Evolutionary conservation across 2,329 filamentous ascomycete genomes (phyloP), one percentile per base, ranked within the genome.

Genomic region (Botryotinia globosa): DNA sequence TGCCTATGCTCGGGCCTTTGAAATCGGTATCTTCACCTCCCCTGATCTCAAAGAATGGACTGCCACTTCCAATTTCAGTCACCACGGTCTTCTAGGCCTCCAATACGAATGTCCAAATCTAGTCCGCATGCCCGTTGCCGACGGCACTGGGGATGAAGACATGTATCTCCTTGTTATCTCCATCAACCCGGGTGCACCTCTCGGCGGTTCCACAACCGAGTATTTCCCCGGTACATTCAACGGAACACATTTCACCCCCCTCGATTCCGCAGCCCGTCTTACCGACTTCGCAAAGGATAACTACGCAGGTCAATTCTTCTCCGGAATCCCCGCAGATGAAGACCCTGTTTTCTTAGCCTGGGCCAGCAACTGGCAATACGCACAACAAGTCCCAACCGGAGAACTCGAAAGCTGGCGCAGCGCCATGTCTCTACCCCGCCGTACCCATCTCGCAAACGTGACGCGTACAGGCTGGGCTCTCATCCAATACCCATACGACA

Each of bases 141-240:
- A 32, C 56, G 77, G 81, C 7, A 82, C 72, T 3, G 71, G 68
- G 12, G 66, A 48, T 20, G 75, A 77, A 7, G 78, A 80, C 32
- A 81, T 80, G 59, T 85, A 81, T 78, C 81, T 88, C 34, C 78
- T 90, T 75, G 76, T 81, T 5, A 83, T 90, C 54, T 87, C 84
- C 20, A 85, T 89, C 77, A 89, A 89, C 75, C 87, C 87, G 0
- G 87, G 87, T 8, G 87, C 86, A 0, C 87, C 87, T 0, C 80
- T 85, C 0, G 88, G 88, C 14, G 88, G 88, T 0, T 88, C 85
- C 1, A 83, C 85, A 29, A 84, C 83, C 1, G 80, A 89, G 78
- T 90, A 89, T 78, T 87, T 87, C 81, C 81, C 86, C 0, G 89
- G 89, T 7, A 81, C 80, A 3, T 91, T 90, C 82, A 89, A 91